A percentile compares a stretch with the other conserved stretches of the same genome.
These are phyloP conservation scores for Papiliotrema fonsecae DNA, from an alignment of 1,284 basidiomycete genomes.

Conservation along the genomic window DNA sequence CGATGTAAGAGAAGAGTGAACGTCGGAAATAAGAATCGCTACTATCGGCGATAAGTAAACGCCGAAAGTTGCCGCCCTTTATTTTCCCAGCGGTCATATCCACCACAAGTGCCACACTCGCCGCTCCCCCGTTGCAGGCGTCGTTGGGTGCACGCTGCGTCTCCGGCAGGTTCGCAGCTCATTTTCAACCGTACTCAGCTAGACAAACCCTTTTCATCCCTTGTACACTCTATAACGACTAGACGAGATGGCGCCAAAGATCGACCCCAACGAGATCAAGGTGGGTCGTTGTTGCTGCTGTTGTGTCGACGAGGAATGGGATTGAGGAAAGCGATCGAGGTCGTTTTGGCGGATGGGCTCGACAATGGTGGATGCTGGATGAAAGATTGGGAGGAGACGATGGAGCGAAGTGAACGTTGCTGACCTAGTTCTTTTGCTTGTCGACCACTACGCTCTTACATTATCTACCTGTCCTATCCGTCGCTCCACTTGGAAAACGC, in stretches of 20 bases:
- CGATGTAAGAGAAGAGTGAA: neutral
- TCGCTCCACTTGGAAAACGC: neutral
- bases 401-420: neutral
- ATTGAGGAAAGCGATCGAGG: neutral
- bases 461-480: neutral
- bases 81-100: neutral
- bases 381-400: neutral
- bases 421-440: slow-evolving; percentile 6
- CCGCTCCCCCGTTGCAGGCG: no score
- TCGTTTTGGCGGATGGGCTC: neutral
- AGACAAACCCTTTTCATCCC: no score
- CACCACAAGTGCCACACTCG: slow-evolving; percentile 1
- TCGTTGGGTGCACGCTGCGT: no score
- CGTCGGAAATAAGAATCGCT: neutral
- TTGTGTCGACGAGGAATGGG: neutral
- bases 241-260: slow-evolving; percentile 46
- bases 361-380: neutral
- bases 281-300: slow-evolving; percentile 19
- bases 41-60: slow-evolving; percentile 10
- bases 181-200: no score
- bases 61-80: neutral
- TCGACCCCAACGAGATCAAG: slow-evolving; percentile 50
- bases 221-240: no score
- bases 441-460: neutral
- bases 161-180: slow-evolving; percentile 1